phyloP scores from a whole-genome alignment of 306 rosid genomes.

The Gastrolobium bilobum region DNA sequence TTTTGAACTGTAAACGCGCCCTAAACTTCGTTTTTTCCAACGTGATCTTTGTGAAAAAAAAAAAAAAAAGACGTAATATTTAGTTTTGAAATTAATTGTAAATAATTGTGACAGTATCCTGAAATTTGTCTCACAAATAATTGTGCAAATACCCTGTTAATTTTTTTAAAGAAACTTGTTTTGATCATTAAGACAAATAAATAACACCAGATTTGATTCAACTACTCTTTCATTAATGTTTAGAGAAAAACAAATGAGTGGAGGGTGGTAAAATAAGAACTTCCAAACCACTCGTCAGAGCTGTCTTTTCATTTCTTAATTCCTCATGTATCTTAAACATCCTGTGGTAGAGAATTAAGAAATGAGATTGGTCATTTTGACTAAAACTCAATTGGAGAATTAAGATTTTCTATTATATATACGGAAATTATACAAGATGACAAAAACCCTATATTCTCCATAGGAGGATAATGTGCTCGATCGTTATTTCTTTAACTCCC shows the following conservation, averaged over 20 bases:
- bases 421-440: slow-evolving; percentile 24
- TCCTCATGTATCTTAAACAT: slow-evolving; percentile 1
- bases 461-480: slow-evolving; percentile 47
- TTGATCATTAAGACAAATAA: no score
- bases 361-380: slow-evolving; percentile 15
- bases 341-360: not conserved
- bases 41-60: no score
- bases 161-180: no score
- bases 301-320: not conserved
- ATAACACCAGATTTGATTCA: no score
- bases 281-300: not conserved
- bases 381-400: slow-evolving; percentile 26
- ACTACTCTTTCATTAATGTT: not conserved
- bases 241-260: not conserved
- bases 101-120: no score
- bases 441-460: slow-evolving; percentile 42
- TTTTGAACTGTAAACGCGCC: no score
- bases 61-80: no score
- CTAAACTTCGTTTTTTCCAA: no score
- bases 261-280: not conserved
- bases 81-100: no score
- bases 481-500: slow-evolving; percentile 14
- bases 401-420: slow-evolving; percentile 30
- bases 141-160: no score
- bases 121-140: no score